phyloP scores from a whole-genome alignment of 2,329 filamentous ascomycete genomes.

The Bipolaris zeicola region DNA sequence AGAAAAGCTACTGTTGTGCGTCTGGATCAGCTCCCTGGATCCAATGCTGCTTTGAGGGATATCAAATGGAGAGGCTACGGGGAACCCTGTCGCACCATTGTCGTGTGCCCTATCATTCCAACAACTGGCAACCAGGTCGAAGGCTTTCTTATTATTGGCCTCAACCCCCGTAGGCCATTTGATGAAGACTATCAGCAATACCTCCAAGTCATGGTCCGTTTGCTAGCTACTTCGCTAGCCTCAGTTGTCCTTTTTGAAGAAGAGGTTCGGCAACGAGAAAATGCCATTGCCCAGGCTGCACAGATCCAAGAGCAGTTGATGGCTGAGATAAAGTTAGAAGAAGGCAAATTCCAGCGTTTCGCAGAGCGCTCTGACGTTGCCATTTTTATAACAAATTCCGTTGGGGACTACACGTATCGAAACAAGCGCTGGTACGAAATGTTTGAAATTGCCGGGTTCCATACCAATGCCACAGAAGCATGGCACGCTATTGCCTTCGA shows the following conservation, averaged over 20 bases:
- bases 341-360: slow-evolving; percentile 48
- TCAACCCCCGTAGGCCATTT: slow-evolving; percentile 48
- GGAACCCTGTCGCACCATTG: slow-evolving; percentile 40
- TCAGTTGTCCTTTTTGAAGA: slow-evolving; percentile 49
- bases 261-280: slow-evolving; percentile 45
- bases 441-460: slow-evolving; percentile 27
- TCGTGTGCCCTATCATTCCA: slow-evolving; percentile 47
- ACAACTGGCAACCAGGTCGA: slow-evolving; percentile 44
- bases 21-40: slow-evolving; percentile 36
- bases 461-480: slow-evolving; percentile 21
- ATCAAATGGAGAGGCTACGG: slow-evolving; percentile 45
- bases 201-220: slow-evolving; percentile 42
- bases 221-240: slow-evolving; percentile 48
- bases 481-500: slow-evolving; percentile 35
- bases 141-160: slow-evolving; percentile 49
- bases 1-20: slow-evolving; percentile 37
- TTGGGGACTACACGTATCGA: slow-evolving; percentile 47
- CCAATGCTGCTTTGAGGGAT: slow-evolving; percentile 28
- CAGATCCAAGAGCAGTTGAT: slow-evolving; percentile 42
- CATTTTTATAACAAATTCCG: slow-evolving; percentile 48
- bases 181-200: slow-evolving; percentile 49
- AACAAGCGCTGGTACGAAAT: slow-evolving; percentile 51
- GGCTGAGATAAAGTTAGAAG: slow-evolving; percentile 42
- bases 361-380: slow-evolving; percentile 49
- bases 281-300: slow-evolving; percentile 41